Conservation (phyloP, 192 early-diverging fungal genomes). For the Podila epigama region DNA sequence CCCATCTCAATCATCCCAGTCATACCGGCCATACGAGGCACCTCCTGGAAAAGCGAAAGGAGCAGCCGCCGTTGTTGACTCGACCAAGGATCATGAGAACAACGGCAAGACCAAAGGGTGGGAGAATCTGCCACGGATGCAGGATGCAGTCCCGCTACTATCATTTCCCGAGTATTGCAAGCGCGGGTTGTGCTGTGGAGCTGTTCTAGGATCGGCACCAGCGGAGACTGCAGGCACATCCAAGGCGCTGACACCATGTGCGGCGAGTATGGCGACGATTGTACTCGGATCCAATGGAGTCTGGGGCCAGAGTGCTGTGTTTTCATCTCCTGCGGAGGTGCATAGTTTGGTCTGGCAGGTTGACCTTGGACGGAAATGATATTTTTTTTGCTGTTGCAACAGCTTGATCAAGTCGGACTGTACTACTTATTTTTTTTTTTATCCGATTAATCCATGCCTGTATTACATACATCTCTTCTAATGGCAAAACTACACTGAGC, state of each 20-base stretch:
- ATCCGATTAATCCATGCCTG: too few relatives aligned
- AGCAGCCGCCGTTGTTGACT: too few relatives aligned
- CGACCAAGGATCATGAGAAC: not conserved
- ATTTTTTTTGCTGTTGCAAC: too few relatives aligned
- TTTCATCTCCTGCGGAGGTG: not conserved
- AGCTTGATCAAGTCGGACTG: too few relatives aligned
- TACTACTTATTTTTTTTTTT: not conserved
- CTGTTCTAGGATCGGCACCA: constrained; percentile 4
- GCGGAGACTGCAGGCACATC: not conserved
- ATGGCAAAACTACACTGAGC: too few relatives aligned
- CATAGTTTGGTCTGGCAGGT: constrained; percentile 41
- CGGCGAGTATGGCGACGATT: constrained; percentile 29
- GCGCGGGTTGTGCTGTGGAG: constrained; percentile 35
- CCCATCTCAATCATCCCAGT: not conserved
- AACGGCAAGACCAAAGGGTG: not conserved
- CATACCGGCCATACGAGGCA: too few relatives aligned
- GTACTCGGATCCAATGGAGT: constrained; percentile 29
- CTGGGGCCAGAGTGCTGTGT: constrained; percentile 18
- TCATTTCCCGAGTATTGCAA: constrained; percentile 36
- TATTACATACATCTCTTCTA: too few relatives aligned
- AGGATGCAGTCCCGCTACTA: not conserved
- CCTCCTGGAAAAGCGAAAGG: too few relatives aligned
- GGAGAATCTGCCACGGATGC: not conserved
- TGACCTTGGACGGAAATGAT: constrained; percentile 16
- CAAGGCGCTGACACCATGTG: constrained; percentile 31